phyloP scores from a whole-genome alignment of 2,329 filamentous ascomycete species.

The Ophiognomonia clavigignenti-juglandacearum region DNA sequence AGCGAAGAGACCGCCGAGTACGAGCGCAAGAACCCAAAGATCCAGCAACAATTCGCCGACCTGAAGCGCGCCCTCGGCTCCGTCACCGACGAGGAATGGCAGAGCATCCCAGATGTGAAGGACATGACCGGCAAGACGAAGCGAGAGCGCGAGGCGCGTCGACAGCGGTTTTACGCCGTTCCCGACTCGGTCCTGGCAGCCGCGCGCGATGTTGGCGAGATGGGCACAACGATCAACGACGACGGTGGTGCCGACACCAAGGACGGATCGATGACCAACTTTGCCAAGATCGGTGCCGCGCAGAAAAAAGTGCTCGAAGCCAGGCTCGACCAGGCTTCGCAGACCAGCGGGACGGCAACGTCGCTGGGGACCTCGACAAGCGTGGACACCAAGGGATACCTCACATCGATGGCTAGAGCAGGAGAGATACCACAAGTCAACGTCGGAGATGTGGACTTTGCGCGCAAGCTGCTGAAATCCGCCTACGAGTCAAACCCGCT shows the following conservation, averaged over 20 bases:
- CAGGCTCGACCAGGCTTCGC: slow-evolving; percentile 84
- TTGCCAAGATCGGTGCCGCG: slow-evolving; percentile 93
- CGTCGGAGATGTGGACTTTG: slow-evolving; percentile 92
- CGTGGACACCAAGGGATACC: slow-evolving; percentile 92
- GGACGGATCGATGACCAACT: slow-evolving; percentile 95
- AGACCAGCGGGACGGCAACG: slow-evolving; percentile 60
- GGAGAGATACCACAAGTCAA: slow-evolving; percentile 77
- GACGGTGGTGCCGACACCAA: slow-evolving; percentile 53
- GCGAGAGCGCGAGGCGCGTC: slow-evolving; percentile 74
- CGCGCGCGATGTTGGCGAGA: slow-evolving; percentile 72
- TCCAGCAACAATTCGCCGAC: slow-evolving; percentile 95
- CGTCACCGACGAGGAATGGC: slow-evolving; percentile 95
- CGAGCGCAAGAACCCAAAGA: slow-evolving; percentile 96
- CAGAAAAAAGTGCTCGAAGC: slow-evolving; percentile 94
- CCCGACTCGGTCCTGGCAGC: slow-evolving; percentile 92
- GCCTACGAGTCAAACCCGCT: slow-evolving; percentile 96
- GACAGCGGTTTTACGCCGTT: slow-evolving; percentile 89
- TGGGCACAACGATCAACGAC: slow-evolving; percentile 84
- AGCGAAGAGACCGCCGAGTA: slow-evolving; percentile 88
- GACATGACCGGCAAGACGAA: slow-evolving; percentile 94
- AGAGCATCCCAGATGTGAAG: slow-evolving; percentile 88
- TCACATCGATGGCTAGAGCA: slow-evolving; percentile 83
- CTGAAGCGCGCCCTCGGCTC: slow-evolving; percentile 84
- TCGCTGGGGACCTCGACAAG: slow-evolving; percentile 78
- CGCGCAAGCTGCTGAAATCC: slow-evolving; percentile 86